These are phyloP conservation scores for Prunus padus DNA, from an alignment of 306 rosid genomes.

Conservation along the genomic window DNA sequence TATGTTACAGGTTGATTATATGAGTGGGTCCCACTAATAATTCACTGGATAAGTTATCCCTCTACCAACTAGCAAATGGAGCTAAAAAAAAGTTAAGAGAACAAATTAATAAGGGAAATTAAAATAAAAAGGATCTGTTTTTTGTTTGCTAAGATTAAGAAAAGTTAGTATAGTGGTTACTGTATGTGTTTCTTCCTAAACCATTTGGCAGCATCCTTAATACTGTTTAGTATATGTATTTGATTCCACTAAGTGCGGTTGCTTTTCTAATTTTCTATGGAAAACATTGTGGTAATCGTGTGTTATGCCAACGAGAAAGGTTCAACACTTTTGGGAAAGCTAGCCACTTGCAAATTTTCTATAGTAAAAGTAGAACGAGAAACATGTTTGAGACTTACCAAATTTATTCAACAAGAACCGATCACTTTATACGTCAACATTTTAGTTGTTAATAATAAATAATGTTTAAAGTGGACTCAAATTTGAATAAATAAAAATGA, in stretches of 20 bases:
- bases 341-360: neutral
- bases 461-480: too few species aligned
- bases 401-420: too few species aligned
- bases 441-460: too few species aligned
- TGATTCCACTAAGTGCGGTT: slow-evolving; percentile 10
- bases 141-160: neutral
- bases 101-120: neutral
- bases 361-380: neutral
- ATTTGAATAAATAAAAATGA: too few species aligned
- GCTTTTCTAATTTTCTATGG: slow-evolving; percentile 1
- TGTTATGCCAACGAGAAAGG: neutral
- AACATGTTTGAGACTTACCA: neutral
- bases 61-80: neutral
- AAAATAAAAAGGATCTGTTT: neutral
- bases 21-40: too few species aligned
- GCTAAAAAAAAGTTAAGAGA: neutral
- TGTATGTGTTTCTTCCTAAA: neutral
- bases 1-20: neutral
- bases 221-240: neutral
- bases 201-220: neutral
- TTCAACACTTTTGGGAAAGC: neutral
- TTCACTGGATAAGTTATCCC: neutral
- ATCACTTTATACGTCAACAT: too few species aligned
- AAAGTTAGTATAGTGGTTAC: neutral
- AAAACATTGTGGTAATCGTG: neutral